A percentile compares a stretch with the other conserved stretches of the same genome.
phyloP scores from a whole-genome alignment of 2,329 filamentous ascomycete species.

The Septoria petroselini region DNA sequence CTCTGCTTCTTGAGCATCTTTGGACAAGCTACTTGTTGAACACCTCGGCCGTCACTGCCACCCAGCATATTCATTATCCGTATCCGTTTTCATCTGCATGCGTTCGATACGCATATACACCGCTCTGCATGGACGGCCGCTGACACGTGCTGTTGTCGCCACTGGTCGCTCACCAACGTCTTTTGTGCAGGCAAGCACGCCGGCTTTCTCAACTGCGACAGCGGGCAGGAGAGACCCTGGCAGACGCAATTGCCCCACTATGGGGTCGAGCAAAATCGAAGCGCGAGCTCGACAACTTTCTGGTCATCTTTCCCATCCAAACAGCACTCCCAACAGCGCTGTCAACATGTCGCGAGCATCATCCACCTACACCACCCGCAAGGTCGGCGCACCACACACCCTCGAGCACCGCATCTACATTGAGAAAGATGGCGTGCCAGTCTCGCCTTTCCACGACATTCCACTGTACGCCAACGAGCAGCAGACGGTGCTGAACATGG shows the following conservation, averaged over 20 bases:
- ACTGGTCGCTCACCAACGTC: constrained; percentile 11
- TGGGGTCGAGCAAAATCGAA: constrained; percentile 29
- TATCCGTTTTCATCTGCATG: constrained; percentile 15
- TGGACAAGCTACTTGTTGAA: background rate
- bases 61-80: constrained; percentile 3
- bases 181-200: constrained; percentile 13
- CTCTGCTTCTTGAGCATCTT: constrained; percentile 5
- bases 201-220: constrained; percentile 17
- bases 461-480: constrained; percentile 96
- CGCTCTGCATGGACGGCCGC: constrained; percentile 8
- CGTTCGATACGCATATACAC: constrained; percentile 17
- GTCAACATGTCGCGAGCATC: constrained; percentile 47
- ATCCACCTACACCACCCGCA: constrained; percentile 72
- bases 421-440: constrained; percentile 90
- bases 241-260: constrained; percentile 26
- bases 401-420: constrained; percentile 96
- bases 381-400: constrained; percentile 85
- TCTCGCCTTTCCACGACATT: constrained; percentile 98
- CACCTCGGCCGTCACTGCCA: constrained; percentile 15
- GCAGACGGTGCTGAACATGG: constrained; percentile 96
- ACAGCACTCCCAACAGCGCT: background rate
- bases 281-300: constrained; percentile 22
- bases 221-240: constrained; percentile 22
- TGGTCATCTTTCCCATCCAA: constrained; percentile 26
- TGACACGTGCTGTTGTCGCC: constrained; percentile 17